A percentile compares a stretch with the other conserved stretches of the same genome.
These are phyloP conservation scores for Ascochyta rabiei DNA, from an alignment of 2,329 filamentous ascomycete genomes.

Conservation along the genomic window DNA sequence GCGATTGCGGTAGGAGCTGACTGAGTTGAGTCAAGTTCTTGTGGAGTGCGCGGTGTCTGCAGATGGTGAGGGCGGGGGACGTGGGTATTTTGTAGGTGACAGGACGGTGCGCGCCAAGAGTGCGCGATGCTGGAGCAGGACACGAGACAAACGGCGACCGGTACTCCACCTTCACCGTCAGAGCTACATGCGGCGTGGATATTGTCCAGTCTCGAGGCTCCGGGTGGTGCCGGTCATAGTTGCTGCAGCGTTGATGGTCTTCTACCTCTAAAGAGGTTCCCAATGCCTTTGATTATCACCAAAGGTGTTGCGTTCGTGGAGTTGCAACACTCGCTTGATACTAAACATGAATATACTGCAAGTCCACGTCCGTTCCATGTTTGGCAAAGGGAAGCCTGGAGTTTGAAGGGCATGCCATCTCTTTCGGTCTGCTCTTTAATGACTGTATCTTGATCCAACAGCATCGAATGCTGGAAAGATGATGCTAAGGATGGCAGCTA, in stretches of 20 bases:
- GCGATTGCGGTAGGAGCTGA: background rate
- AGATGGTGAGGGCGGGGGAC: background rate
- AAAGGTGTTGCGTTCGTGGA: background rate
- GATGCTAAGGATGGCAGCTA: no score
- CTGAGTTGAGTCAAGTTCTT: background rate
- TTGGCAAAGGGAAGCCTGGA: no score
- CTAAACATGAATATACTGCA: no score
- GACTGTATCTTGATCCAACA: no score
- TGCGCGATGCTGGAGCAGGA: slow-evolving; percentile 8
- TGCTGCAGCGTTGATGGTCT: background rate
- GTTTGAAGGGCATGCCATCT: no score
- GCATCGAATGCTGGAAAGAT: no score
- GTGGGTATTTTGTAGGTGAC: background rate
- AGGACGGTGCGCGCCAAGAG: slow-evolving; percentile 7
- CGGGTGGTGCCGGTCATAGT: background rate
- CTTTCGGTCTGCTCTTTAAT: no score
- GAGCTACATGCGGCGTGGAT: background rate
- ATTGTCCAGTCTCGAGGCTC: background rate
- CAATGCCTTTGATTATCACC: background rate
- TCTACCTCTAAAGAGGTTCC: background rate
- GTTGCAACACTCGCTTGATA: background rate
- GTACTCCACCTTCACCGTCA: background rate
- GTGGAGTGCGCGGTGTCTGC: background rate
- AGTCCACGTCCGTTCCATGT: no score
- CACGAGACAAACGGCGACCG: background rate